Evolutionary conservation across 2,329 filamentous ascomycete genomes (phyloP), one percentile per base, ranked within the genome.

Genomic region (Fusarium verrucosum): DNA sequence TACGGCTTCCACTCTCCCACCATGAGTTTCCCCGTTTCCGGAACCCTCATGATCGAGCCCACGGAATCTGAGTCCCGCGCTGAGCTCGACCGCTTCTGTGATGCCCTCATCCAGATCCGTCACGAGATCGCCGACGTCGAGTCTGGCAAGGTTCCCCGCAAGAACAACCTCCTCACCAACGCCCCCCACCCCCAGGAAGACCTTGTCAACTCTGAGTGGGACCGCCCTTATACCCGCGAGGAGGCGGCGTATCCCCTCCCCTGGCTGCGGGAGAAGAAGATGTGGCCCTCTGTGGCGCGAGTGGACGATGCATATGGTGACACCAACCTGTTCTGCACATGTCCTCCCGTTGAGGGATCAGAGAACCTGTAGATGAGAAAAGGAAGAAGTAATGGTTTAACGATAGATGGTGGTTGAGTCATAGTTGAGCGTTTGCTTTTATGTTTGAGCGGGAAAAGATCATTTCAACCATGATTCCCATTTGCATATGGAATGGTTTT

Each of bases 1-100:
- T 98, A 96, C 75, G 94, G 94, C 35, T 98, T 98, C 86, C 94
- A 98, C 78, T 92, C 94, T 2, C 94, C 94, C 0, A 98, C 94
- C 56, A 97, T 98, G 94, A 93, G 89, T 74, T 98, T 92, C 92
- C 94, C 94, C 2, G 92, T 97, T 2, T 86, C 92, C 36, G 96
- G 96, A 78, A 97, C 94, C 0, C 87, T 98, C 45, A 97, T 98
- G 94, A 97, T 98, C 65, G 94, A 98, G 82, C 94, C 94, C 4
- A 98, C 94, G 0, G 94, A 97, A 80, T 94, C 90, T 7, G 94
- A 98, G 82, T 92, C 87, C 76, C 93, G 94, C 75, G 90, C 90
- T 60, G 94, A 98, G 82, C 86, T 98, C 1, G 94, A 97, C 78
- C 89, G 94, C 28, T 97, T 97, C 83, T 92, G 93, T 65, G 90